phyloP scores from a whole-genome alignment of 2,329 filamentous ascomycete species.

The Fusarium verrucosum region DNA sequence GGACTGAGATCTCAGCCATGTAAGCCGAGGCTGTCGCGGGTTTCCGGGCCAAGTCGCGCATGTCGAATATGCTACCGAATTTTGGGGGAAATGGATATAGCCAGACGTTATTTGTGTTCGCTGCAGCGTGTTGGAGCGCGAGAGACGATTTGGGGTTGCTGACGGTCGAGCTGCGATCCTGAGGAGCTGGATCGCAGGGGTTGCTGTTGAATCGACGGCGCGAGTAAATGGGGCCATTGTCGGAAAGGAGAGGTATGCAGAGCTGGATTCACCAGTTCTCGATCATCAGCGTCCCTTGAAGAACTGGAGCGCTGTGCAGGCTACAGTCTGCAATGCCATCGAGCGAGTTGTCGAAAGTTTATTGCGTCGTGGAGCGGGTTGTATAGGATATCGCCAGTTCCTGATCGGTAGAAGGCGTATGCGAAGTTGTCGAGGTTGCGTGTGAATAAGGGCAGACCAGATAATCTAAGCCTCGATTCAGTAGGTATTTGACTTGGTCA shows the following conservation, averaged over 20 bases:
- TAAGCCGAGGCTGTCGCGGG: constrained; percentile 19
- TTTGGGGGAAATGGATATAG: background rate
- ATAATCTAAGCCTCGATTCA: background rate
- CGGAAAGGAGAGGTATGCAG: constrained; percentile 5
- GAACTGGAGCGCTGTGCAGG: constrained; percentile 38
- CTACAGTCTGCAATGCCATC: constrained; percentile 42
- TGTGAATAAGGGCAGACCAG: background rate
- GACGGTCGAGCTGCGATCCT: constrained; percentile 26
- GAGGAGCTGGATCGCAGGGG: constrained; percentile 32
- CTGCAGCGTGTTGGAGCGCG: constrained; percentile 1
- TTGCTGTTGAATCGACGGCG: constrained; percentile 21
- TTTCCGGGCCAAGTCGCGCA: constrained; percentile 17
- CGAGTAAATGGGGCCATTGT: constrained; percentile 42
- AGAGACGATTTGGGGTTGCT: constrained; percentile 6
- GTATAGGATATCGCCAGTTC: constrained; percentile 23
- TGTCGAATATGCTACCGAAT: constrained; percentile 1
- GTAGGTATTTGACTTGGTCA: background rate
- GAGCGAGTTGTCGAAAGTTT: constrained; percentile 32
- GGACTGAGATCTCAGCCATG: constrained; percentile 8
- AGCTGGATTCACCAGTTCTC: constrained; percentile 17
- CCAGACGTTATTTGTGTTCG: background rate
- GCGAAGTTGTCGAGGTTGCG: background rate
- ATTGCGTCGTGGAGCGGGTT: constrained; percentile 11
- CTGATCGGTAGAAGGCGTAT: background rate
- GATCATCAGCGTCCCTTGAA: constrained; percentile 41